Evolutionary conservation across 2,329 filamentous ascomycete species (phyloP).

Genomic region (Colletotrichum sp.): DNA sequence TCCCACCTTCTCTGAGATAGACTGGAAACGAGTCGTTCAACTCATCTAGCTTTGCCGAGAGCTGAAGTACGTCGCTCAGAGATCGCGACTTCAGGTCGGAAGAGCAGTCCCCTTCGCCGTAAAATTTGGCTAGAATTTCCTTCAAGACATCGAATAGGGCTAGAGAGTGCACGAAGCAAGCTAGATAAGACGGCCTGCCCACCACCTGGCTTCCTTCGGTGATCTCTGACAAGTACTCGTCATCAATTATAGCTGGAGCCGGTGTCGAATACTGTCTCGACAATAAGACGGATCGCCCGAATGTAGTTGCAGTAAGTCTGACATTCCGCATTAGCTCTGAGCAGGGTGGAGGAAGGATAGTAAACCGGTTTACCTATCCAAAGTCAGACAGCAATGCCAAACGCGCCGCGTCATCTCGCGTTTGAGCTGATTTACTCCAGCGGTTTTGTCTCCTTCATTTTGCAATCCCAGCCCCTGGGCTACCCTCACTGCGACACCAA

Average conservation of each 20-base stretch:
- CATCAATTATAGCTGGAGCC: slow-evolving; percentile 29
- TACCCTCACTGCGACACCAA: slow-evolving; percentile 31
- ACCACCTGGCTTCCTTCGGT: slow-evolving; percentile 27
- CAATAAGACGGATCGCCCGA: slow-evolving; percentile 29
- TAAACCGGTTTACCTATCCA: slow-evolving; percentile 27
- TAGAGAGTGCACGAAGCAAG: slow-evolving; percentile 22
- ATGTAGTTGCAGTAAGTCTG: slow-evolving; percentile 30
- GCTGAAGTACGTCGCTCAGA: background rate
- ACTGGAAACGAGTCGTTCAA: background rate
- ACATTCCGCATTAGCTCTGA: background rate
- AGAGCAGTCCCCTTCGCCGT: background rate
- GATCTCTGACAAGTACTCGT: slow-evolving; percentile 28
- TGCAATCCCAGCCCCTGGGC: slow-evolving; percentile 32
- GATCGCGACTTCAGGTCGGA: background rate
- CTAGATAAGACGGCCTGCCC: slow-evolving; percentile 25
- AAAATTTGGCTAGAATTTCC: background rate
- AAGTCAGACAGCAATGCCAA: slow-evolving; percentile 31
- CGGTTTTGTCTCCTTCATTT: slow-evolving; percentile 11
- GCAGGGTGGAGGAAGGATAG: accelerated
- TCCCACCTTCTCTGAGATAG: background rate
- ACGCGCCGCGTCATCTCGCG: slow-evolving; percentile 32
- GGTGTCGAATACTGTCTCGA: slow-evolving; percentile 6
- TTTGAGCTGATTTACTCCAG: slow-evolving; percentile 23
- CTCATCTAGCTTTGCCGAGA: background rate
- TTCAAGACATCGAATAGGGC: slow-evolving; percentile 21